Conservation (phyloP, 257 asterid genomes). For the Oldenlandia corymbosa region DNA sequence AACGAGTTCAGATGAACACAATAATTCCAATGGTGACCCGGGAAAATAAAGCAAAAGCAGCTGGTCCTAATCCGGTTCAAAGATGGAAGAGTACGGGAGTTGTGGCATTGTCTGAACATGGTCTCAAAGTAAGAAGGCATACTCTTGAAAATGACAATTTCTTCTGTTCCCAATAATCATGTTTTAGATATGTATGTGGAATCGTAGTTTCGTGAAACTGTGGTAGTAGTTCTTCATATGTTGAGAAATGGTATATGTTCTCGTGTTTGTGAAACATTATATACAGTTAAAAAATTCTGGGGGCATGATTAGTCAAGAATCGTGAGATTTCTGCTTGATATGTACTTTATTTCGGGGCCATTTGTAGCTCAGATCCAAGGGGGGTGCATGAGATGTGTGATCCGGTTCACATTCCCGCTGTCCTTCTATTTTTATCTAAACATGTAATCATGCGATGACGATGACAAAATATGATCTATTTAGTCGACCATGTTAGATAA, state of each 20-base stretch:
- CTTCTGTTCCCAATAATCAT: not conserved
- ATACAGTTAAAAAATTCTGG: not conserved
- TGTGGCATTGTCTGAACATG: conserved; percentile 45
- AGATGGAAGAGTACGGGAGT: conserved; percentile 82
- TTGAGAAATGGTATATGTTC: not conserved
- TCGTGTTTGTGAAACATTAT: not conserved
- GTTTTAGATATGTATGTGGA: not conserved
- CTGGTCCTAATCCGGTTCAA: conserved; percentile 38
- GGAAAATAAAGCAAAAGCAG: conserved; percentile 28
- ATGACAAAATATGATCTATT: too few relatives aligned
- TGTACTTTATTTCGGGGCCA: not conserved
- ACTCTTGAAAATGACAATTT: conserved; percentile 2
- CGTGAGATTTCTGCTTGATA: not conserved
- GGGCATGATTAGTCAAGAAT: not conserved
- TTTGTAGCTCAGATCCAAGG: not conserved
- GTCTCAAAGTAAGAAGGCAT: conserved; percentile 49
- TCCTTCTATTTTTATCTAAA: not conserved
- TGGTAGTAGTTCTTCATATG: not conserved
- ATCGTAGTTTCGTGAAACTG: not conserved
- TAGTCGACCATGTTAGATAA: too few relatives aligned
- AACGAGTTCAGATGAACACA: conserved; percentile 30
- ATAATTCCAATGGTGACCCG: too few relatives aligned
- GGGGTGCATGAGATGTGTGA: not conserved
- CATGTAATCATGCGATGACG: too few relatives aligned
- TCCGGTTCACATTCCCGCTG: not conserved